Evolutionary conservation across 495 filamentous ascomycete genomes (phyloP).

Genomic region (Lasiosphaeris hirsuta): DNA sequence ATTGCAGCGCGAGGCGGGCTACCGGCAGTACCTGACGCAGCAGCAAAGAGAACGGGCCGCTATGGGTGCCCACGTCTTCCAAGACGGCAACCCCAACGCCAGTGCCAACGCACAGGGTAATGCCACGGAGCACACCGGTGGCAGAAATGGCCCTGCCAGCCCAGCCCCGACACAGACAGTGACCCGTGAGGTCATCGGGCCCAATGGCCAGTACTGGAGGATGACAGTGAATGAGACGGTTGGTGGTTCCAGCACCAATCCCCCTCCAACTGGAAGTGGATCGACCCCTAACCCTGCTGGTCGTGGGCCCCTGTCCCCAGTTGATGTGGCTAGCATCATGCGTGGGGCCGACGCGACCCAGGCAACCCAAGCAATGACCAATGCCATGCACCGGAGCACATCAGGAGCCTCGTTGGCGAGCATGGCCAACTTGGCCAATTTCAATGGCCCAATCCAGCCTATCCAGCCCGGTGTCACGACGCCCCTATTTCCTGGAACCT

Average conservation of each 20-base stretch:
- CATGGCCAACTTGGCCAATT: constrained; percentile 29
- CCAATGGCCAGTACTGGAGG: constrained; percentile 31
- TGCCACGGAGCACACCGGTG: constrained; percentile 1
- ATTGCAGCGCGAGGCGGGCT: constrained; percentile 23
- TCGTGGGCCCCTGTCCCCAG: constrained; percentile 23
- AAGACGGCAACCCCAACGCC: constrained; percentile 6
- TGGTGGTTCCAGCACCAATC: neutral
- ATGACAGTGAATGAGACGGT: constrained; percentile 29
- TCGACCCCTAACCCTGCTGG: constrained; percentile 6
- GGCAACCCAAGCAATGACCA: constrained; percentile 37
- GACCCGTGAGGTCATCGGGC: constrained; percentile 26
- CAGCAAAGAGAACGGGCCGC: constrained; percentile 27
- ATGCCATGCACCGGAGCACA: constrained; percentile 48
- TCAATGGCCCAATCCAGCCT: constrained; percentile 31
- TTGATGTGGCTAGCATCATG: constrained; percentile 39
- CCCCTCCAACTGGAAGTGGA: constrained; percentile 7
- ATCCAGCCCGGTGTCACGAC: constrained; percentile 42
- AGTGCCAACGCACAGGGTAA: constrained; percentile 1
- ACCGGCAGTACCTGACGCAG: constrained; percentile 19
- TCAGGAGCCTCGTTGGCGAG: constrained; percentile 40
- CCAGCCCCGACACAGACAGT: constrained; percentile 16
- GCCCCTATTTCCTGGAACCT: constrained; percentile 31
- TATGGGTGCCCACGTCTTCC: constrained; percentile 14
- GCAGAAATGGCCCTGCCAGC: constrained; percentile 16
- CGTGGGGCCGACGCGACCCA: constrained; percentile 41